Base-by-base conservation (phyloP, 2,329 filamentous ascomycete species). In the Pseudopithomyces maydicus region DNA sequence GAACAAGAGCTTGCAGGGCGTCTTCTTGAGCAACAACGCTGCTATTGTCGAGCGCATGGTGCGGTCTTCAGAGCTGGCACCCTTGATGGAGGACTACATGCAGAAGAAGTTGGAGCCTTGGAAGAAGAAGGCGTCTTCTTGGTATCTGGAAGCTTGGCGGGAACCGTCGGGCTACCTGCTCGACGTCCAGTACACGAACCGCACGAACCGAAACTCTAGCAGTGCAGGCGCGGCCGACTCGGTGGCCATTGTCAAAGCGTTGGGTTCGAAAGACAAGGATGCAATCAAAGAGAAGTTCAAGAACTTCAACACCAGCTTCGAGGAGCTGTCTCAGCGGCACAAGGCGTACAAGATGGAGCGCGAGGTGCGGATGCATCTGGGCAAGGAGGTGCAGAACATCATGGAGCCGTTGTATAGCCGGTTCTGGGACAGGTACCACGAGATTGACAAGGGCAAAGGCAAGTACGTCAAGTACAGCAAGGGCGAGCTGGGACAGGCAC, bases 381-480 rank as follows among this genome's bases (percentile, higher is more conserved):
- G 87, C 15, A 88, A 89, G 67, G 93, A 97, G 71, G 89, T 98
- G 62, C 91, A 95, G 74, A 88, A 89, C 67, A 91, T 97, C 79
- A 88, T 99, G 54, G 94, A 98, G 78, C 93, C 94, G 53, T 83
- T 99, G 14, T 99, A 99, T 79, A 90, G 90, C 60, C 85, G 95
- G 44, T 99, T 99, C 78, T 98, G 92, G 88, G 95, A 98, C 77
- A 86, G 94, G 26, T 99, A 99, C 74, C 93, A 97, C 74, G 95
- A 98, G 78, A 88, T 98, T 63, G 94, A 98, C 78, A 97, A 97
- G 81, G 95, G 95, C 57, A 96, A 93, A 79, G 94, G 94, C 66
- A 99, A 99, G 78, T 96, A 98, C 77, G 92, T 96, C 74, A 97
- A 96, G 80, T 98, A 97, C 74, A 93, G 97, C 80, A 97, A 97